These are phyloP conservation scores for Penicillium canariense DNA, from an alignment of 495 filamentous ascomycete genomes.

Conservation along the genomic window DNA sequence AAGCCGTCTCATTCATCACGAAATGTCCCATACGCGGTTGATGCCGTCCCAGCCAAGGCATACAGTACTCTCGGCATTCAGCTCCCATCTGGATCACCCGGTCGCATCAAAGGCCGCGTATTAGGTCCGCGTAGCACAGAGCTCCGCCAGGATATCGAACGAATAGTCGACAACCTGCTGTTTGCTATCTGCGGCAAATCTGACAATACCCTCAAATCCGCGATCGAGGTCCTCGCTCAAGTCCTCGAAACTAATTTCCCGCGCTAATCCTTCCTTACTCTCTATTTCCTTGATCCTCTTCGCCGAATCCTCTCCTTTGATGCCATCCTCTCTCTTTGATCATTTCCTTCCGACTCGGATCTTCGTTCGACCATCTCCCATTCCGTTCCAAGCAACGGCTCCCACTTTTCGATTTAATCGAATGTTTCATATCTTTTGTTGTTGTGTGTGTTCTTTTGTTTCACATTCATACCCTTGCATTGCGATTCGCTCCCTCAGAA, in stretches of 20 bases:
- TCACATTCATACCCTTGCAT: slow-evolving; percentile 31
- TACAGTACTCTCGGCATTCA: slow-evolving; percentile 37
- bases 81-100: slow-evolving; percentile 26
- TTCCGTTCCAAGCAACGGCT: slow-evolving; percentile 8
- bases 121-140: slow-evolving; percentile 33
- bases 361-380: neutral
- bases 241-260: slow-evolving; percentile 41
- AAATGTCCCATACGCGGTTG: slow-evolving; percentile 24
- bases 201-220: slow-evolving; percentile 39
- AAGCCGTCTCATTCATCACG: slow-evolving; percentile 21
- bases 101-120: slow-evolving; percentile 32
- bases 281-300: slow-evolving; percentile 2
- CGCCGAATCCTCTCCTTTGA: slow-evolving; percentile 6
- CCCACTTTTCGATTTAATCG: slow-evolving; percentile 10
- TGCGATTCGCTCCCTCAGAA: slow-evolving; percentile 18
- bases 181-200: slow-evolving; percentile 39
- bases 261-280: slow-evolving; percentile 5
- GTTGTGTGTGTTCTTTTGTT: neutral
- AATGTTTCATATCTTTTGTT: slow-evolving; percentile 1
- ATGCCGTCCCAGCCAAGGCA: slow-evolving; percentile 40
- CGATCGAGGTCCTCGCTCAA: slow-evolving; percentile 42
- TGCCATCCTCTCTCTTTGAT: slow-evolving; percentile 5
- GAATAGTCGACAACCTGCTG: slow-evolving; percentile 42
- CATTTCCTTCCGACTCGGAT: neutral
- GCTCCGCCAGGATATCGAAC: slow-evolving; percentile 37